A percentile compares a stretch with the other conserved stretches of the same genome.
phyloP scores from a whole-genome alignment of 805 yeast species.

The Lipomyces orientalis region DNA sequence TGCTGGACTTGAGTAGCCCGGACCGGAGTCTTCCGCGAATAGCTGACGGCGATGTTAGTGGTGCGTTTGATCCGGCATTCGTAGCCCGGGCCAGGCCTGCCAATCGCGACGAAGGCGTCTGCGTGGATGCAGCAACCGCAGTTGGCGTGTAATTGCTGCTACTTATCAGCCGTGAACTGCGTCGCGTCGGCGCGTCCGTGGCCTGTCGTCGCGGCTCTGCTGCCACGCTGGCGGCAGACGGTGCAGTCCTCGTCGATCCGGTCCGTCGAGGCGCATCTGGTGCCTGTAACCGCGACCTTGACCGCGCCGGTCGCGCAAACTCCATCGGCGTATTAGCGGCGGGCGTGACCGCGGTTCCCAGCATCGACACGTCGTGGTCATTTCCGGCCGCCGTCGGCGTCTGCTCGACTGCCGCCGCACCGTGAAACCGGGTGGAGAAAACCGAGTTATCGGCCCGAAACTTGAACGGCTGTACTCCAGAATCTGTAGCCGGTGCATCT shows the following conservation, averaged over 20 bases:
- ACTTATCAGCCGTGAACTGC: slow-evolving; percentile 22
- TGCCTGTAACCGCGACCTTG: slow-evolving; percentile 11
- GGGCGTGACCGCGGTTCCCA: background rate
- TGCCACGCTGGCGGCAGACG: slow-evolving; percentile 6
- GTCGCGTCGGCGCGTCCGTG: slow-evolving; percentile 18
- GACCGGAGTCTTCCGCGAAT: slow-evolving; percentile 19
- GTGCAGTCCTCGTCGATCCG: slow-evolving; percentile 2
- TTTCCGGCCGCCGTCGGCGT: slow-evolving; percentile 11
- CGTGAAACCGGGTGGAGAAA: background rate
- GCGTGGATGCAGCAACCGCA: background rate
- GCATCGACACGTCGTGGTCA: slow-evolving; percentile 20
- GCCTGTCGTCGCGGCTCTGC: slow-evolving; percentile 3
- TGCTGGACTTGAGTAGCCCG: slow-evolving; percentile 11
- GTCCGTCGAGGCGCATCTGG: slow-evolving; percentile 31
- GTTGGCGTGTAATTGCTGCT: slow-evolving; percentile 4
- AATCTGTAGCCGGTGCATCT: background rate
- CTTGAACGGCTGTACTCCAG: slow-evolving; percentile 15
- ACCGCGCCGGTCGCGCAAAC: slow-evolving; percentile 7
- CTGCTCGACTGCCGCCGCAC: background rate
- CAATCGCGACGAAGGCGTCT: background rate
- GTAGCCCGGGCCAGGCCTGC: slow-evolving; percentile 1
- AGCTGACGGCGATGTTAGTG: slow-evolving; percentile 7
- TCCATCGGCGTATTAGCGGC: slow-evolving; percentile 8
- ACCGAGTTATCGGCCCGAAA: background rate
- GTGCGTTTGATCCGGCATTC: background rate